These are phyloP conservation scores for Trypanosoma rangeli DNA, from an alignment of 208 protist genomes.

Conservation along the genomic window DNA sequence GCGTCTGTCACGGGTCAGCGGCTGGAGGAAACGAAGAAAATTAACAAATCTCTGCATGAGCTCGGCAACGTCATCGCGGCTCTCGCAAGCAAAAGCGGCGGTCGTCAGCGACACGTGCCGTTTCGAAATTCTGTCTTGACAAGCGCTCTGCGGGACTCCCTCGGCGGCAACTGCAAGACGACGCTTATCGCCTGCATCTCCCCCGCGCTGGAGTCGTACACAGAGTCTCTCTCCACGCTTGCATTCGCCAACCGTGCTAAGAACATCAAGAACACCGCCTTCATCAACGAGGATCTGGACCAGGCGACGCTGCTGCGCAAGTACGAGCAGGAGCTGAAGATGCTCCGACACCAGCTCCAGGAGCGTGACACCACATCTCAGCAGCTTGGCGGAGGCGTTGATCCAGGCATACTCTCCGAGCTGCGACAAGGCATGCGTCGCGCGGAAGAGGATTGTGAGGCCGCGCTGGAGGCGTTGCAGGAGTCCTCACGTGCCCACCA, in stretches of 20 bases:
- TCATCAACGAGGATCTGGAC: conserved; percentile 73
- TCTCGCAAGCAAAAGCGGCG: conserved; percentile 31
- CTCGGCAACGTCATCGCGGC: conserved; percentile 68
- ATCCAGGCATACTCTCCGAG: conserved; percentile 31
- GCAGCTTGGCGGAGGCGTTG: neutral
- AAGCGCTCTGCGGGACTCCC: conserved; percentile 71
- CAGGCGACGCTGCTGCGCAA: conserved; percentile 53
- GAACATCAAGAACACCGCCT: conserved; percentile 67
- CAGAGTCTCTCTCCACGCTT: conserved; percentile 82
- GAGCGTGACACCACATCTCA: conserved; percentile 17
- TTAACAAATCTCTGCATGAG: conserved; percentile 60
- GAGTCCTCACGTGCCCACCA: conserved; percentile 43
- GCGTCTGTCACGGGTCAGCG: conserved; percentile 76
- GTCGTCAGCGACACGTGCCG: conserved; percentile 63
- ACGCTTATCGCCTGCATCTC: conserved; percentile 62
- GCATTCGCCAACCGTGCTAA: conserved; percentile 84
- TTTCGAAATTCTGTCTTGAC: conserved; percentile 91
- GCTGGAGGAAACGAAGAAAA: conserved; percentile 85
- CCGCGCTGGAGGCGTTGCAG: conserved; percentile 57
- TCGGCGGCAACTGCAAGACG: conserved; percentile 93
- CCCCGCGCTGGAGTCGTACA: conserved; percentile 60
- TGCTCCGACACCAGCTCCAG: conserved; percentile 46
- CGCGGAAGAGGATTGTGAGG: conserved; percentile 68
- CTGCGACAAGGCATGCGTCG: conserved; percentile 22
- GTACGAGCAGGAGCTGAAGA: conserved; percentile 65